Base-by-base conservation (phyloP, 495 filamentous ascomycete genomes). In the Podospora didyma region DNA sequence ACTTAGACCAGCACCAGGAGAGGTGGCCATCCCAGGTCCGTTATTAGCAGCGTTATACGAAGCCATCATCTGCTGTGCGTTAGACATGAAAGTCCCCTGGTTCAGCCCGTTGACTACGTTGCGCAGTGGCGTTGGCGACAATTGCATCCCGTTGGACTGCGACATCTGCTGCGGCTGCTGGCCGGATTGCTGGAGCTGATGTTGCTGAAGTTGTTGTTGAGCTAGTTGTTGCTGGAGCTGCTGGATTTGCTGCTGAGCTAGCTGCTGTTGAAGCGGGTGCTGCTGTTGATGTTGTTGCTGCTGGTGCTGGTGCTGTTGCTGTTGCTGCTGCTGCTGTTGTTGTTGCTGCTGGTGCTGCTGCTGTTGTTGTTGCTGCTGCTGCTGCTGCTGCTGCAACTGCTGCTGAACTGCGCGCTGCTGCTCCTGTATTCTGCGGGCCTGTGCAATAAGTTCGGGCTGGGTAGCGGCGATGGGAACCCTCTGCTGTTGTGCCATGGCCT, bases 351-450 rank as follows among this genome's bases (percentile, higher is more conserved):
- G 63, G 26, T 68, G 62, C 22, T 72, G 68, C 59, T 77, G 80
- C 11, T 83, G 83, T 57, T 73, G 70, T 45, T 74, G 69, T 51
- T 75, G 71, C 2, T 69, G 70, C 19, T 69, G 73, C 21, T 67
- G 71, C 11, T 67, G 70, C n/a, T 70, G 69, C 53, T 71, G 72
- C 35, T 66, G 59, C 22, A 60, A 61, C 34, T 69, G 62, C 21
- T 72, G 68, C 58, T 77, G 80, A n/a, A n/a, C n/a, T n/a, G n/a
- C n/a, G n/a, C 75, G 74, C 45, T 73, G 69, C 48, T 74, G 72
- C 52, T 89, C 86, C 56, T 89, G 86, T 37, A 84, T 83, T 31
- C 87, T 78, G 56, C 84, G 81, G 41, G 79, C 80, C 54, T 79
- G n/a, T n/a, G 79, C 57, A 80, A 62, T 56, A 81, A 66, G 52